phyloP scores from a whole-genome alignment of 2,329 filamentous ascomycete genomes.

The Botrytis sinoallii region DNA sequence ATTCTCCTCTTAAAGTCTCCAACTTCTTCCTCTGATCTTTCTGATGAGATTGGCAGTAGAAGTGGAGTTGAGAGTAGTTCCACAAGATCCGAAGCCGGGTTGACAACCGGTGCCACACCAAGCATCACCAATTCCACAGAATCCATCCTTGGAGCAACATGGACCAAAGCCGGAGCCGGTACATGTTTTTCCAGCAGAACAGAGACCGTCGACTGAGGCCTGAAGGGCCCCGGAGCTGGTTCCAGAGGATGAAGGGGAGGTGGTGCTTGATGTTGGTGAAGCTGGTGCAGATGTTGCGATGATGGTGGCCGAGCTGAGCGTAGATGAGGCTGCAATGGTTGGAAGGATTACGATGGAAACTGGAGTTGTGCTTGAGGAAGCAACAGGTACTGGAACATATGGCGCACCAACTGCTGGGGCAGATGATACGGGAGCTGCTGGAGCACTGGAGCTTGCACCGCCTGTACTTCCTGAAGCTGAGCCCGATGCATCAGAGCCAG shows the following conservation, averaged over 20 bases:
- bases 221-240: conserved; percentile 9
- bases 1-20: neutral
- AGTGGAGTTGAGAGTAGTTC: conserved; percentile 18
- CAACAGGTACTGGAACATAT: neutral
- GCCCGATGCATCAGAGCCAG: conserved; percentile 15
- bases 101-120: conserved; percentile 27
- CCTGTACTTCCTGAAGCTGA: neutral
- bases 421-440: neutral
- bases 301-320: neutral
- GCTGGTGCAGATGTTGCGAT: neutral
- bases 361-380: neutral
- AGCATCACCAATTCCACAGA: conserved; percentile 21
- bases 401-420: neutral
- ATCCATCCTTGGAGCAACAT: conserved; percentile 26
- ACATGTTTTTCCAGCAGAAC: conserved; percentile 24
- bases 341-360: conserved; percentile 9
- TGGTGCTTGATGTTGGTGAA: neutral
- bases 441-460: too few relatives aligned
- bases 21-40: conserved; percentile 7
- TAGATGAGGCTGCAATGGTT: conserved; percentile 1
- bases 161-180: conserved; percentile 20
- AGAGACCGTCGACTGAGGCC: conserved; percentile 19
- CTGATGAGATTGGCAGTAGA: neutral
- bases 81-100: conserved; percentile 23
- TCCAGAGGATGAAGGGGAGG: conserved; percentile 13